Evolutionary conservation across 2,329 filamentous ascomycete genomes (phyloP), one percentile per base, ranked within the genome.

Genomic region (Aureobasidium sp.): DNA sequence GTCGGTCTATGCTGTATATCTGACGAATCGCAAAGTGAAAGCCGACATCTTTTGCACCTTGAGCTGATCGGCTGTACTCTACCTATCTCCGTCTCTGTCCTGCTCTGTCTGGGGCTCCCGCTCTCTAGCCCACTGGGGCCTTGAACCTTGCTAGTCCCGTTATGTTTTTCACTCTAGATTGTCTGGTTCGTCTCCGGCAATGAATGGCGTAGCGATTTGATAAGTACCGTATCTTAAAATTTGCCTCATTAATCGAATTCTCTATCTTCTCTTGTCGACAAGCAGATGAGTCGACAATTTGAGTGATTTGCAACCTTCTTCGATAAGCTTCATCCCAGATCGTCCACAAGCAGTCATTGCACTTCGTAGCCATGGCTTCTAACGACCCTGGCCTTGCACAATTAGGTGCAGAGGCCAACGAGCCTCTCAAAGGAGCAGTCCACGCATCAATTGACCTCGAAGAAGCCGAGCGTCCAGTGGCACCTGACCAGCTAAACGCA

Each of bases 401-500:
- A 29, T 56, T 66, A 41, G 65, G 64, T 42, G 71, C 70, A 15
- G 46, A 63, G 13, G 71, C 68, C 46, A 70, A 71, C 56, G 72
- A 74, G 51, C 67, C 70, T 2, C 63, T 63, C 20, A 70, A 72
- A 65, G 71, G 70, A 51, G 65, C 66, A 39, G 63, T 68, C 15
- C 64, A 67, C 51, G 53, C 66, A 29, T 32, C 47, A 5, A 55
- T 67, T 13, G 66, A 65, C 29, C 48, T 69, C 5, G 66, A 68
- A 44, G 66, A 70, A 41, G 71, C 75, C 47, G 76, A 80, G 20
- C 74, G 71, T 39, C 78, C 77, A 5, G 71, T 80, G 20, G 79
- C 79, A 23, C 81, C 81, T 1, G 81, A 84, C 66, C 79, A 83
- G 66, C 81, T 83, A 66, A 81, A 84, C 62, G 76, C 78, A 34